Conservation (phyloP, 805 yeast species). For the Myxozyma vanderwaltii region DNA sequence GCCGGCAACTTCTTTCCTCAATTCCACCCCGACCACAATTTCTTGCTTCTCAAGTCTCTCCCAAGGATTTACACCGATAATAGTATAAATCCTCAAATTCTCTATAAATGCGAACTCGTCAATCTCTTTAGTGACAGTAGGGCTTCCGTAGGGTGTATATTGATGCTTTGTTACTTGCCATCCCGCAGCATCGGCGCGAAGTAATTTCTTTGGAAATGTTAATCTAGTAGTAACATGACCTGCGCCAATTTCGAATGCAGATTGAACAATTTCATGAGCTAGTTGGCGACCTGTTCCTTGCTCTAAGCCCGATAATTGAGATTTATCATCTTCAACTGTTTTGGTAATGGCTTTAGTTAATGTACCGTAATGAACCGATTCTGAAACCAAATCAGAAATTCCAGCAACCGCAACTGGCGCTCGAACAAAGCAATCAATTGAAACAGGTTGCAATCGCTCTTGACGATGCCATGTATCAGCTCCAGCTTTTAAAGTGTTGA, state of each 20-base stretch:
- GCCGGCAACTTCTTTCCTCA: slow-evolving; percentile 46
- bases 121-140: slow-evolving; percentile 15
- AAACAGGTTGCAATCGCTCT: slow-evolving; percentile 59
- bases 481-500: slow-evolving; percentile 46
- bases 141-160: slow-evolving; percentile 24
- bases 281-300: slow-evolving; percentile 41
- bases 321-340: slow-evolving; percentile 50
- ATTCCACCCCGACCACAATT: slow-evolving; percentile 57
- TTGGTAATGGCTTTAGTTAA: slow-evolving; percentile 66
- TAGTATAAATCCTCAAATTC: slow-evolving; percentile 61
- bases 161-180: slow-evolving; percentile 46
- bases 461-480: slow-evolving; percentile 36
- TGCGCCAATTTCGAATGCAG: slow-evolving; percentile 54
- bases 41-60: slow-evolving; percentile 83
- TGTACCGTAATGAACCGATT: slow-evolving; percentile 87
- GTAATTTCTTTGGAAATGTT: slow-evolving; percentile 56
- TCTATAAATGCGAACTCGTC: slow-evolving; percentile 48
- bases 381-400: slow-evolving; percentile 73
- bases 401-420: slow-evolving; percentile 78
- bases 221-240: slow-evolving; percentile 48
- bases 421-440: slow-evolving; percentile 57
- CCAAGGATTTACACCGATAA: slow-evolving; percentile 92
- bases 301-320: slow-evolving; percentile 37
- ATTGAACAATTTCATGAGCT: slow-evolving; percentile 52
- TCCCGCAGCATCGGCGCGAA: slow-evolving; percentile 56